phyloP scores from a whole-genome alignment of 2,329 filamentous ascomycete species.

The Pseudogymnoascus sp. region DNA sequence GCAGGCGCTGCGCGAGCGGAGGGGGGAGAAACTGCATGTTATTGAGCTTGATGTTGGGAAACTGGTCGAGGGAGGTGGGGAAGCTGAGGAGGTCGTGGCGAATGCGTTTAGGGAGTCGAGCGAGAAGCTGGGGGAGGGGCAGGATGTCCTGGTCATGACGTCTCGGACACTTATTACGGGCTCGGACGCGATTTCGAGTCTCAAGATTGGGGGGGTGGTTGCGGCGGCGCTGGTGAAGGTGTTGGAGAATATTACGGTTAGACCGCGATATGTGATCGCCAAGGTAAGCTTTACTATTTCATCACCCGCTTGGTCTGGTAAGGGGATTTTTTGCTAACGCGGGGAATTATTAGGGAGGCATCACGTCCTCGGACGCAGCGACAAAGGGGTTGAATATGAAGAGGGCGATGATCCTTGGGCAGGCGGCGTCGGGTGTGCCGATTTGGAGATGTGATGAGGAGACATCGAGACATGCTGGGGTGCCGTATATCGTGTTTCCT shows the following conservation, averaged over 20 bases:
- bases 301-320: not conserved
- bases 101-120: constrained; percentile 30
- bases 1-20: constrained; percentile 32
- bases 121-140: constrained; percentile 33
- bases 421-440: constrained; percentile 49
- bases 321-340: not conserved
- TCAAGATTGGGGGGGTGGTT: constrained; percentile 46
- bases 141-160: constrained; percentile 52
- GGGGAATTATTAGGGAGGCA: constrained; percentile 38
- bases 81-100: constrained; percentile 24
- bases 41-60: constrained; percentile 41
- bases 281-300: constrained; percentile 29
- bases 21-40: constrained; percentile 34
- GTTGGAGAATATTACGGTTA: constrained; percentile 36
- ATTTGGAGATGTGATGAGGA: constrained; percentile 50
- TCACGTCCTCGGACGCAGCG: constrained; percentile 50
- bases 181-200: constrained; percentile 39
- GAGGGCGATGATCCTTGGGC: constrained; percentile 45
- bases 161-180: constrained; percentile 44
- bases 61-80: constrained; percentile 19
- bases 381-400: constrained; percentile 48
- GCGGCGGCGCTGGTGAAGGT: constrained; percentile 44
- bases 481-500: constrained; percentile 51
- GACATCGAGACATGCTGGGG: constrained; percentile 39
- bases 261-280: constrained; percentile 48